Base-by-base conservation (phyloP, 192 early-diverging fungal species). In the Backusella tarrabulga region DNA sequence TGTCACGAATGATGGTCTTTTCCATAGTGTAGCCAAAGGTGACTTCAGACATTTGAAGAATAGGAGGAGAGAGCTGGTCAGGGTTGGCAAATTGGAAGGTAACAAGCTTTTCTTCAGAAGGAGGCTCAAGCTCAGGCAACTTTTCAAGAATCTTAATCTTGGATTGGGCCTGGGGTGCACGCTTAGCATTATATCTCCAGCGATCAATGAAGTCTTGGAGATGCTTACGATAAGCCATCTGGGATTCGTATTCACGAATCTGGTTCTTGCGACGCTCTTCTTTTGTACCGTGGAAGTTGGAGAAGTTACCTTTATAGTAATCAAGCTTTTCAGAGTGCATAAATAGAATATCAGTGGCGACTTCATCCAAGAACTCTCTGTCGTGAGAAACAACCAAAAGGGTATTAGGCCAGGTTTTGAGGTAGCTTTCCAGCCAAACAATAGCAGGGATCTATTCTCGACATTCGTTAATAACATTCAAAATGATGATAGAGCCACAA, bases 71-170 rank as follows among this genome's bases (percentile, higher is more conserved):
- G 12, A 99, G 88, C 76, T 92, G 90, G 73, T 98, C 98, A 26
- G 98, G 95, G 75, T 96, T 91, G 19, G 94, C 90, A 89, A 99
- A 99, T 68, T 91, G 87, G 88, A 99, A 98, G 35, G 91, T 94
- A 32, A 93, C 91, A 17, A 83, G 85, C 81, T 85, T 93, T 74
- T 91, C 94, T 40, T 88, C 91, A 82, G 92, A 93, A 71, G 97
- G 97, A 69, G 93, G 88, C 71, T 96, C 93, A 34, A 99, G 87
- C 76, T 90, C 93, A 12, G 97, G 97, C 38, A 99, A 85, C 80
- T 99, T 99, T 83, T 99, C 97, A 77, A 99, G 86, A 77, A 98
- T 95, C 86, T 99, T 99, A 82, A 99, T 94, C 87, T 97, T 98
- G 79, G 89, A 92, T 85, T 99, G 98, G 7, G 98, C 98, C 84